Conservation (phyloP, 2,329 filamentous ascomycete species). For the Scorias spongiosa region DNA sequence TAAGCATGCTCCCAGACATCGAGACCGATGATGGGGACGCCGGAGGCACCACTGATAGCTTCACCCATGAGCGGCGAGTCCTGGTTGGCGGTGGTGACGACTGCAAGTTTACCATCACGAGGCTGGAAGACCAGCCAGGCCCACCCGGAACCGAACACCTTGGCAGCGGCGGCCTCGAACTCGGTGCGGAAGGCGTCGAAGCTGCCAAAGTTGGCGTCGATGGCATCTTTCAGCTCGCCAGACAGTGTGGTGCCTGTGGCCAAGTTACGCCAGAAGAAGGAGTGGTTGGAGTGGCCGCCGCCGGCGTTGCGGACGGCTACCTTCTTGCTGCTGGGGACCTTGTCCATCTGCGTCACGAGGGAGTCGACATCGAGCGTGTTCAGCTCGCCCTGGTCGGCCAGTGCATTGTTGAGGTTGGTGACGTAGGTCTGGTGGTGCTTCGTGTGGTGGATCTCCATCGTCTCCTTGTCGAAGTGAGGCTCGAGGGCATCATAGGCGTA, state of each 20-base stretch:
- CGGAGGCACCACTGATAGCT: slow-evolving; percentile 39
- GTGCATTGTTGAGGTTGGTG: slow-evolving; percentile 55
- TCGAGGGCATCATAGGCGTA: slow-evolving; percentile 44
- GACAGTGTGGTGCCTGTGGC: slow-evolving; percentile 42
- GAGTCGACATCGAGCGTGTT: slow-evolving; percentile 42
- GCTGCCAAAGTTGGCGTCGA: slow-evolving; percentile 53
- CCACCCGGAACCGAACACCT: slow-evolving; percentile 74
- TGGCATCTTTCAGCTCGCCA: slow-evolving; percentile 43
- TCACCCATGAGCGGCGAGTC: slow-evolving; percentile 34
- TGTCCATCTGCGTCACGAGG: slow-evolving; percentile 24
- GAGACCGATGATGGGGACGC: slow-evolving; percentile 59
- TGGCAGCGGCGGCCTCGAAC: slow-evolving; percentile 51
- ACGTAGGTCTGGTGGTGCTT: slow-evolving; percentile 72
- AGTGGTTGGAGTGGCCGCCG: slow-evolving; percentile 87
- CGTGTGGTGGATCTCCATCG: slow-evolving; percentile 67
- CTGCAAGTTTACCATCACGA: slow-evolving; percentile 43
- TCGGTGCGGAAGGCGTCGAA: slow-evolving; percentile 49
- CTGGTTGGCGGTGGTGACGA: slow-evolving; percentile 67
- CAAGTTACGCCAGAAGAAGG: slow-evolving; percentile 73
- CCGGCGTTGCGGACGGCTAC: slow-evolving; percentile 71
- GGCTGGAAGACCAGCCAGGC: slow-evolving; percentile 60
- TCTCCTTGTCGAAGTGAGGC: slow-evolving; percentile 59
- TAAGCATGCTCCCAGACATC: slow-evolving; percentile 96
- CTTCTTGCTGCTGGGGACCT: slow-evolving; percentile 51
- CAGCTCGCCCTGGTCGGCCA: slow-evolving; percentile 39